A percentile compares a stretch with the other conserved stretches of the same genome.
Conservation (phyloP, 164 flowering plant genomes). For the Echeveria elegans region DNA sequence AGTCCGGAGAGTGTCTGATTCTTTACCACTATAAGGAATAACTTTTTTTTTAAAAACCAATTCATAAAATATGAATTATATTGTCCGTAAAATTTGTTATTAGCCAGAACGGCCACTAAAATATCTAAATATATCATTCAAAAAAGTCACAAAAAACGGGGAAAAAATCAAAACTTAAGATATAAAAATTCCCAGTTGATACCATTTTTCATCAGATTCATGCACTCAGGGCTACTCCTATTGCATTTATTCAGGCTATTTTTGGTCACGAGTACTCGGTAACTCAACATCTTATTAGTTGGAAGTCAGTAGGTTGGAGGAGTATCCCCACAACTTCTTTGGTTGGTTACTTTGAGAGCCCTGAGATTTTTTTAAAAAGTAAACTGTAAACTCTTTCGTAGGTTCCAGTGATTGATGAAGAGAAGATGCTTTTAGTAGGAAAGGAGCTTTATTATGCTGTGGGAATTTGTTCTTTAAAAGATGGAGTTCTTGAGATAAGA, state of each 20-base stretch:
- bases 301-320: neutral
- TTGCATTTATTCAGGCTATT: conserved; percentile 61
- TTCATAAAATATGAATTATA: too few species aligned
- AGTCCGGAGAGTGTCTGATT: too few species aligned
- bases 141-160: too few species aligned
- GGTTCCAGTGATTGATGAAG: conserved; percentile 83
- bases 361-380: neutral
- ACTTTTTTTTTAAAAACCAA: too few species aligned
- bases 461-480: conserved; percentile 52
- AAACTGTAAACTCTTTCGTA: conserved; percentile 18
- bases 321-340: neutral
- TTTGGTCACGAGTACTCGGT: conserved; percentile 80
- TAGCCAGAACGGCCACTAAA: too few species aligned
- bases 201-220: conserved; percentile 67
- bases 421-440: conserved; percentile 79
- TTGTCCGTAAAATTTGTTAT: too few species aligned
- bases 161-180: too few species aligned
- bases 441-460: conserved; percentile 68
- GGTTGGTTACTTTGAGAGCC: too few species aligned
- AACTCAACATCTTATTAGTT: conserved; percentile 19
- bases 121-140: too few species aligned
- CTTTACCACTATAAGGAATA: too few species aligned
- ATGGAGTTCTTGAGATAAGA: conserved; percentile 60
- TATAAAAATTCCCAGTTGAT: conserved; percentile 73
- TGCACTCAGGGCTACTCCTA: conserved; percentile 54